Evolutionary conservation across 2,329 filamentous ascomycete species (phyloP).

Genomic region (Alternaria atra): DNA sequence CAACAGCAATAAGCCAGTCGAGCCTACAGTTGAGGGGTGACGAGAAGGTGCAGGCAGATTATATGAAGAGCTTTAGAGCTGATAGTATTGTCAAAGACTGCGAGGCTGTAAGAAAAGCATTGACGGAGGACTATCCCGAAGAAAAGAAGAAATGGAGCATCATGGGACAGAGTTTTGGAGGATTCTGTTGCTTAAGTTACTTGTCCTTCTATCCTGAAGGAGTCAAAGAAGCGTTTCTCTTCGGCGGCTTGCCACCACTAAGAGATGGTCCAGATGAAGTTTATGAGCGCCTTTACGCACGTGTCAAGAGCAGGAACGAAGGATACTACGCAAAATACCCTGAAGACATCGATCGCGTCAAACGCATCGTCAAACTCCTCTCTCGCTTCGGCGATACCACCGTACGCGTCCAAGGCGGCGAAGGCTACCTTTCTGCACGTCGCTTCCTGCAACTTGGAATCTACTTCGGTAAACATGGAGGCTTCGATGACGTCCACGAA

Average conservation of each 20-base stretch:
- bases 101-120: constrained; percentile 80
- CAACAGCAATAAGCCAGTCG: constrained; percentile 77
- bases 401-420: constrained; percentile 75
- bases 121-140: constrained; percentile 74
- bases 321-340: constrained; percentile 88
- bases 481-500: constrained; percentile 53
- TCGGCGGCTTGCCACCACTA: constrained; percentile 83
- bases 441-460: constrained; percentile 82
- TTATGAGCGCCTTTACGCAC: constrained; percentile 75
- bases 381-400: constrained; percentile 63
- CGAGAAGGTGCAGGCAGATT: constrained; percentile 75
- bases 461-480: constrained; percentile 75
- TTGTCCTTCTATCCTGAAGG: constrained; percentile 81
- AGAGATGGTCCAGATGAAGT: constrained; percentile 76
- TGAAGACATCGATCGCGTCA: constrained; percentile 75
- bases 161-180: constrained; percentile 91
- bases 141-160: constrained; percentile 82
- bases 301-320: constrained; percentile 75
- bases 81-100: constrained; percentile 91
- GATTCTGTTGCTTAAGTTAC: constrained; percentile 85
- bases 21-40: constrained; percentile 72
- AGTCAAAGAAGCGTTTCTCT: constrained; percentile 81
- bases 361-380: constrained; percentile 72
- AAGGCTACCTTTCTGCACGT: constrained; percentile 70
- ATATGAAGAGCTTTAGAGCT: constrained; percentile 84